Conservation (phyloP, 768 basidiomycete genomes). For the Rhizopogon rudus region DNA sequence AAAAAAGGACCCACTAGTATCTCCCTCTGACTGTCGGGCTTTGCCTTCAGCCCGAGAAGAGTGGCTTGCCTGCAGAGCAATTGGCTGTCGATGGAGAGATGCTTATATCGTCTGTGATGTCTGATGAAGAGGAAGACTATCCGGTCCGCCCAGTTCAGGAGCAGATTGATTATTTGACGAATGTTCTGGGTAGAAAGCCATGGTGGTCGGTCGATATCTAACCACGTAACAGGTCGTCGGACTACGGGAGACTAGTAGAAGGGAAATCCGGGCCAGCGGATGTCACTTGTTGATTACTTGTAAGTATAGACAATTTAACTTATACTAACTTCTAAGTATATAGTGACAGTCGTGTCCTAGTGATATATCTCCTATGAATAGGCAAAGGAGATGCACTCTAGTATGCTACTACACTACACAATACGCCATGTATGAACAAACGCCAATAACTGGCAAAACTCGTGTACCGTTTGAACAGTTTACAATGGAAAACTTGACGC, state of each 20-base stretch:
- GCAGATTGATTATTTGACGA: not conserved
- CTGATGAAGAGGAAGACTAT: not conserved
- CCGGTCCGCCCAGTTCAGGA: not conserved
- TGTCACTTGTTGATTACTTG: no score
- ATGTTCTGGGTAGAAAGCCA: not conserved
- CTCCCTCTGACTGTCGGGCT: not conserved
- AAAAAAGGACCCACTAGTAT: no score
- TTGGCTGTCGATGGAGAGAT: not conserved
- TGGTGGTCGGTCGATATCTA: not conserved
- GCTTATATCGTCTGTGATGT: not conserved
- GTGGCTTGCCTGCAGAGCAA: not conserved
- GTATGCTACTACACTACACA: not conserved
- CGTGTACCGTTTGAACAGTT: not conserved
- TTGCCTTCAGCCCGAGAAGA: not conserved
- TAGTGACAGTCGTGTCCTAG: no score
- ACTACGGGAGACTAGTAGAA: no score
- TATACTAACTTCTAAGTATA: no score
- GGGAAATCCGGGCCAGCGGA: no score
- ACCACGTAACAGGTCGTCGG: not conserved
- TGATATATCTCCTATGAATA: not conserved
- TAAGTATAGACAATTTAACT: no score
- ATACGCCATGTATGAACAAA: constrained; percentile 1
- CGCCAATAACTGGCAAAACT: not conserved
- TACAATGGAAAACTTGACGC: not conserved
- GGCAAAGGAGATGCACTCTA: not conserved